A percentile compares a stretch with the other conserved stretches of the same genome.
Evolutionary conservation across 768 basidiomycete species (phyloP).

Genomic region (Agrocybe pediades): DNA sequence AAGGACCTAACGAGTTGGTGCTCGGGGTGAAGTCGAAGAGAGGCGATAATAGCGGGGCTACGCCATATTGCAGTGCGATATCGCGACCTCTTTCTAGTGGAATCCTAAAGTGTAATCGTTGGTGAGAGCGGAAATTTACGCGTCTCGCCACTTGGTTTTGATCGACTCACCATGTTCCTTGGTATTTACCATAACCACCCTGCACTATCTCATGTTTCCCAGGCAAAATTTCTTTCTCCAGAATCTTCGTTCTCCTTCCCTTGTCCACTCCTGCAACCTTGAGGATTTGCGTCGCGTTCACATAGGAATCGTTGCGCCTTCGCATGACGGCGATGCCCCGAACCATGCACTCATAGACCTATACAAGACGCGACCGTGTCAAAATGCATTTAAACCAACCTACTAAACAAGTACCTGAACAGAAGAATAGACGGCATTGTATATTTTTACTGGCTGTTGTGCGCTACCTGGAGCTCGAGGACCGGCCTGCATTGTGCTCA

Average conservation of each 20-base stretch:
- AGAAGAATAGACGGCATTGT: slow-evolving; percentile 91
- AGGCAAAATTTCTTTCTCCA: slow-evolving; percentile 94
- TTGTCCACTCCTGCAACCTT: slow-evolving; percentile 99
- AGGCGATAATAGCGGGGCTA: slow-evolving; percentile 82
- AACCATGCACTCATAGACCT: slow-evolving; percentile 99
- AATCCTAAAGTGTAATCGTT: slow-evolving; percentile 60
- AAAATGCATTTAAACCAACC: slow-evolving; percentile 18
- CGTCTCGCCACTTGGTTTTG: slow-evolving; percentile 9
- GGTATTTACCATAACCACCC: slow-evolving; percentile 98
- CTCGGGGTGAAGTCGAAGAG: slow-evolving; percentile 92
- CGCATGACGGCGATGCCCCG: slow-evolving; percentile 99
- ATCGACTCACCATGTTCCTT: slow-evolving; percentile 88
- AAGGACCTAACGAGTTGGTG: slow-evolving; percentile 65
- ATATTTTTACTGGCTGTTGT: slow-evolving; percentile 76
- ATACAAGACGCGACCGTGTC: slow-evolving; percentile 40
- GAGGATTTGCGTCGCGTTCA: slow-evolving; percentile 98
- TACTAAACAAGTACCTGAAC: slow-evolving; percentile 60
- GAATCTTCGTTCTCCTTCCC: slow-evolving; percentile 92
- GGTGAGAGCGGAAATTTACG: slow-evolving; percentile 10
- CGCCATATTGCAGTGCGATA: slow-evolving; percentile 89
- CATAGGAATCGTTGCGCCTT: slow-evolving; percentile 88
- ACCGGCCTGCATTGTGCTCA: slow-evolving; percentile 49
- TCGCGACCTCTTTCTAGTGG: slow-evolving; percentile 94
- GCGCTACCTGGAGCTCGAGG: slow-evolving; percentile 42
- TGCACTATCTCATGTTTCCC: slow-evolving; percentile 98